phyloP scores from a whole-genome alignment of 169 alveolate species.

The Perkinsus olseni region DNA sequence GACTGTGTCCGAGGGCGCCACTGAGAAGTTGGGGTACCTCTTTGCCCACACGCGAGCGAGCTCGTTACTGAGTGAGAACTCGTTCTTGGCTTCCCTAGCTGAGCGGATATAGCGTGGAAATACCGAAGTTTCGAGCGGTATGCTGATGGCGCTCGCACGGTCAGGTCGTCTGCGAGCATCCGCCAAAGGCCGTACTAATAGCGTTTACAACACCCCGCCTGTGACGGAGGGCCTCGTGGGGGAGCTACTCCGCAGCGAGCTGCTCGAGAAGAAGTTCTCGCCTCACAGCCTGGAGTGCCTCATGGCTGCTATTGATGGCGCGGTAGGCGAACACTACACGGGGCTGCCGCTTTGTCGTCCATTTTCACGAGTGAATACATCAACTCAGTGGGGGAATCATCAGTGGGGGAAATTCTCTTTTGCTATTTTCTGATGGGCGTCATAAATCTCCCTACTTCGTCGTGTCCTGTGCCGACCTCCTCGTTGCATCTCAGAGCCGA shows the following conservation, averaged over 20 bases:
- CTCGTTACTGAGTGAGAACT: neutral
- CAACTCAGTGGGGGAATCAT: neutral
- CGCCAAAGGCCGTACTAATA: neutral
- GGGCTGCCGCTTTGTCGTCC: too few species aligned
- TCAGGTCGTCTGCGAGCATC: neutral
- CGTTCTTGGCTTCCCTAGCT: too few species aligned
- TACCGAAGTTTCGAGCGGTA: too few species aligned
- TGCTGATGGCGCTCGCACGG: too few species aligned
- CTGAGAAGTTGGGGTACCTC: neutral
- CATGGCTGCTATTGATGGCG: neutral
- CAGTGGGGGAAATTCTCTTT: neutral
- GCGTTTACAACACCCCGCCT: neutral
- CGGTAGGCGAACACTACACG: too few species aligned
- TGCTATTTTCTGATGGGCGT: too few species aligned
- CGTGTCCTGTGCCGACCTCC: too few species aligned
- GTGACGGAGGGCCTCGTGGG: neutral
- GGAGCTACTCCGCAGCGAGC: neutral
- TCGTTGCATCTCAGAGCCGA: neutral
- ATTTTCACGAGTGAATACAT: too few species aligned
- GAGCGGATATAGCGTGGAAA: too few species aligned
- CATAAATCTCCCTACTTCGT: too few species aligned
- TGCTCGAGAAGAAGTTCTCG: neutral
- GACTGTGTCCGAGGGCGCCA: neutral
- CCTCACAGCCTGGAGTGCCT: neutral
- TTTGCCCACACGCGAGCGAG: neutral